Evolutionary conservation across 306 rosid genomes (phyloP).

Genomic region (Senna siamea): DNA sequence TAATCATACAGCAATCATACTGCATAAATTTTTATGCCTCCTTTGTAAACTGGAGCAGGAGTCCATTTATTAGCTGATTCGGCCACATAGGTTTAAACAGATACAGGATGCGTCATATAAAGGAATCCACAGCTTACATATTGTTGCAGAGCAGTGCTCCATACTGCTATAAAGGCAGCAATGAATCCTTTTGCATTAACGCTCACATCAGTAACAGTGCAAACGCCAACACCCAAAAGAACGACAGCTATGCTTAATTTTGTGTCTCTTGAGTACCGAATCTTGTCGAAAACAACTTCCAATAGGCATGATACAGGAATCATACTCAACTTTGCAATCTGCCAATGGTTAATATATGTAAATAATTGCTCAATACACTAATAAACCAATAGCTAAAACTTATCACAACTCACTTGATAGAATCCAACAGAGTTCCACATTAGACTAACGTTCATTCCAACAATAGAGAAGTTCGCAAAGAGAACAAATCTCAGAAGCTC

Average conservation of each 20-base stretch:
- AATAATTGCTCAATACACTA: slow-evolving; percentile 35
- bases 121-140: slow-evolving; percentile 56
- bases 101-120: neutral
- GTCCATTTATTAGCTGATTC: slow-evolving; percentile 1
- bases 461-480: slow-evolving; percentile 87
- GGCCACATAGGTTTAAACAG: neutral
- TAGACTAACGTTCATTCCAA: slow-evolving; percentile 87
- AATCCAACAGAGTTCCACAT: slow-evolving; percentile 97
- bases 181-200: slow-evolving; percentile 74
- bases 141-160: slow-evolving; percentile 87
- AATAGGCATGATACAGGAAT: slow-evolving; percentile 85
- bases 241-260: slow-evolving; percentile 76
- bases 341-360: slow-evolving; percentile 37
- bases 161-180: slow-evolving; percentile 78
- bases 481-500: slow-evolving; percentile 79
- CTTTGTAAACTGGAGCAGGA: slow-evolving; percentile 11
- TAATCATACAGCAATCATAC: neutral
- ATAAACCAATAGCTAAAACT: slow-evolving; percentile 32
- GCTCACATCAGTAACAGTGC: slow-evolving; percentile 90
- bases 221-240: slow-evolving; percentile 84
- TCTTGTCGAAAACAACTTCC: slow-evolving; percentile 79
- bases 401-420: slow-evolving; percentile 66
- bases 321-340: slow-evolving; percentile 90
- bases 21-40: neutral
- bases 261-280: slow-evolving; percentile 81